These are phyloP conservation scores for Claviceps maximensis DNA, from an alignment of 2,329 filamentous ascomycete species.

Conservation along the genomic window DNA sequence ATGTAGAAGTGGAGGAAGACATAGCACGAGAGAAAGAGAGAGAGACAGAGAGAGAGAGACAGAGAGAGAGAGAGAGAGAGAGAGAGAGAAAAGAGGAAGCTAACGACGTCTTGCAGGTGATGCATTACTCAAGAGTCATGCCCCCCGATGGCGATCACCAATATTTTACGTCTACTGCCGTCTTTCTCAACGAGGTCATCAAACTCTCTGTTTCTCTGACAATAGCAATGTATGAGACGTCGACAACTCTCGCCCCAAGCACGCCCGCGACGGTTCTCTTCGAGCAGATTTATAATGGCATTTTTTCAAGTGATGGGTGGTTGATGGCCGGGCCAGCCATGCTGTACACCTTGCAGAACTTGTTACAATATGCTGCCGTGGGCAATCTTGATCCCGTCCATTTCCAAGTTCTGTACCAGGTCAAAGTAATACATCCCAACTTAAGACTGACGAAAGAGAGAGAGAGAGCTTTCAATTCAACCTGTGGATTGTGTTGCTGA, in stretches of 20 bases:
- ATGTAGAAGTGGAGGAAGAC: not conserved
- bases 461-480: not conserved
- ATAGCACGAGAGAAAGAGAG: too few species aligned
- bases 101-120: conserved; percentile 40
- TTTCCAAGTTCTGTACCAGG: conserved; percentile 85
- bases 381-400: conserved; percentile 85
- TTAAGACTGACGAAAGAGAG: not conserved
- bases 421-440: conserved; percentile 46
- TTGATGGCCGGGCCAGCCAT: conserved; percentile 81
- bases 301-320: conserved; percentile 88
- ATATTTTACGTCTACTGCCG: conserved; percentile 87
- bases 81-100: not conserved
- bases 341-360: conserved; percentile 84
- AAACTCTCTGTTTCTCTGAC: conserved; percentile 80
- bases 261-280: conserved; percentile 72
- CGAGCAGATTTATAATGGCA: conserved; percentile 61
- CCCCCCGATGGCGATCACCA: conserved; percentile 68
- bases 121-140: conserved; percentile 94
- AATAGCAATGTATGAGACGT: conserved; percentile 78
- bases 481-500: not conserved
- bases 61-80: not conserved
- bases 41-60: too few species aligned
- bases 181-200: conserved; percentile 84
- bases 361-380: conserved; percentile 83
- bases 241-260: conserved; percentile 60